Percentiles rank a stretch among this genome's conserved stretches.
Evolutionary conservation across 768 basidiomycete genomes (phyloP).

Genomic region (Nidularia pulvinata): DNA sequence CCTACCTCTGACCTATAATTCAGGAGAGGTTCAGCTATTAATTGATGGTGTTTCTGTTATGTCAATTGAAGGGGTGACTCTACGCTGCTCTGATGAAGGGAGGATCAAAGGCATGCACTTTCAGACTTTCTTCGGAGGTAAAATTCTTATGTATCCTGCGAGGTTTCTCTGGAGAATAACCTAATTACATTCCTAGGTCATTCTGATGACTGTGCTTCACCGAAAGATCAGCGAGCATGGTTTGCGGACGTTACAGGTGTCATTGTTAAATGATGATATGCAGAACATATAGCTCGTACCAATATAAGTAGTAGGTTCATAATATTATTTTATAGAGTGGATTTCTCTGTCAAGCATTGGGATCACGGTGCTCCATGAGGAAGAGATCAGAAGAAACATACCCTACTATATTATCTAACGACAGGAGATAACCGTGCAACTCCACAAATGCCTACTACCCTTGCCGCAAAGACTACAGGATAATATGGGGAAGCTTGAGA

Average conservation of each 20-base stretch:
- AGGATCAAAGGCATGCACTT: constrained; percentile 71
- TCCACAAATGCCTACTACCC: no score
- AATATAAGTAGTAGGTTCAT: no score
- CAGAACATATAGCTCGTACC: no score
- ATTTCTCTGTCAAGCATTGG: no score
- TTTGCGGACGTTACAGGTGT: constrained; percentile 58
- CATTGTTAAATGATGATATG: no score
- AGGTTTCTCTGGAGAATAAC: background rate
- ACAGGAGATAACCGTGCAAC: no score
- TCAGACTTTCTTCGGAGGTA: constrained; percentile 81
- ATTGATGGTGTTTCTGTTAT: constrained; percentile 64
- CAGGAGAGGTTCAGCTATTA: constrained; percentile 71
- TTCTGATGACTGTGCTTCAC: constrained; percentile 55
- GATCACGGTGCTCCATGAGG: no score
- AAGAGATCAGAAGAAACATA: no score
- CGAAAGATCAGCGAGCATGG: constrained; percentile 57
- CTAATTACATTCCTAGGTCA: constrained; percentile 33
- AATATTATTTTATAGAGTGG: no score
- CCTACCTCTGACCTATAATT: background rate
- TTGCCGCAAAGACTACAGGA: no score
- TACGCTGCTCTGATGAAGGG: constrained; percentile 40
- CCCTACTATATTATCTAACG: no score
- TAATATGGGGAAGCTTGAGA: no score
- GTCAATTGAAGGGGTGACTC: constrained; percentile 39
- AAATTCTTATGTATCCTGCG: constrained; percentile 6